phyloP scores from a whole-genome alignment of 768 basidiomycete species.

The Kwoniella sp. region DNA sequence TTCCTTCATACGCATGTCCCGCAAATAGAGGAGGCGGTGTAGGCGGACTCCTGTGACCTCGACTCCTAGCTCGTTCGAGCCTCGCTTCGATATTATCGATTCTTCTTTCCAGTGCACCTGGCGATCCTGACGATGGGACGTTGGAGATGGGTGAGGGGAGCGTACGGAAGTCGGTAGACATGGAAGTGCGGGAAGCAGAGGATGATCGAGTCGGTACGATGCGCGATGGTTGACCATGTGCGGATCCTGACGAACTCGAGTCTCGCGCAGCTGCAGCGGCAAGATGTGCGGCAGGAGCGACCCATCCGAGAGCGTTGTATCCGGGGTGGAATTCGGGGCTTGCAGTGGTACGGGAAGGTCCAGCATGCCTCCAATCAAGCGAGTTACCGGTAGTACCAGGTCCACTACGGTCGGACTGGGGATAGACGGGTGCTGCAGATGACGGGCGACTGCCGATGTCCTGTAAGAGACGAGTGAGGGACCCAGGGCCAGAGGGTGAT shows the following conservation, averaged over 20 bases:
- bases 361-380: background rate
- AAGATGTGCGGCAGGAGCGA: background rate
- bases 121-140: conserved; percentile 2
- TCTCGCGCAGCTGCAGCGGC: background rate
- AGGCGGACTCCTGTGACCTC: conserved; percentile 14
- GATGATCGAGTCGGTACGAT: background rate
- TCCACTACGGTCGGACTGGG: background rate
- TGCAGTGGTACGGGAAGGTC: background rate
- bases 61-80: conserved; percentile 15
- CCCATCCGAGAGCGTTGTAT: background rate
- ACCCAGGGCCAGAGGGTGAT: conserved; percentile 2
- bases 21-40: background rate
- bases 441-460: conserved; percentile 12
- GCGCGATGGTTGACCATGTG: background rate
- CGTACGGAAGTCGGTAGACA: conserved; percentile 17
- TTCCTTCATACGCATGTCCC: conserved; percentile 1
- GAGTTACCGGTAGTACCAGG: background rate
- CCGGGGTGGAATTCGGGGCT: background rate
- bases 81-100: conserved; percentile 26
- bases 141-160: conserved; percentile 13
- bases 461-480: conserved; percentile 16
- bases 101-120: conserved; percentile 16
- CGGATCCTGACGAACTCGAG: too few species aligned
- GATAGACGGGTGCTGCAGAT: background rate
- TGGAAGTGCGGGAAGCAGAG: background rate